Base-by-base conservation (phyloP, 164 flowering plant genomes). In the Magnolia officinalis region DNA sequence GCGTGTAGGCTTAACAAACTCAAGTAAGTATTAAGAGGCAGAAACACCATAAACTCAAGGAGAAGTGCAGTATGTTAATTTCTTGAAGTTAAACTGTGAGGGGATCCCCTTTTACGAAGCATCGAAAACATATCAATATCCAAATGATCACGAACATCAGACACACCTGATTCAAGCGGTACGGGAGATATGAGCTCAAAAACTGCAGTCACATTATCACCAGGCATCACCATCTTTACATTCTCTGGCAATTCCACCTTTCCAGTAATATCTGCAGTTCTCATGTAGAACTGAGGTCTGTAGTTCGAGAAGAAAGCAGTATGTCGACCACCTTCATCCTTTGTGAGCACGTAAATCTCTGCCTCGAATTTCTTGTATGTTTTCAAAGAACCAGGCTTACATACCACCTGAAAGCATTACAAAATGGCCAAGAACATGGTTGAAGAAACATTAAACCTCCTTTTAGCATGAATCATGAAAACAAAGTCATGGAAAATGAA, bases 151-250 rank as follows among this genome's bases (percentile, higher is more conserved):
- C 3, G 2, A 21, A 20, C 24, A 64, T 64, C 21, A 9, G 71
- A 67, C 50, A 31, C 11, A 92, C 99, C 99, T 87, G 92, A 72
- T 79, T 96, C 97, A 76, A 96, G 93, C 63, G 98, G 97, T 76
- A 94, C 94, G 5, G 98, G 79, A 67, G 79, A 80, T 71, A 93
- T 92, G 76, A 96, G 85, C 88, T 94, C 98, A 82, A 96, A 94
- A 78, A 74, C 80, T 69, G 98, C 98, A 74, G 97, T 93, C 45
- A 96, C 97, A 81, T 96, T 94, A 82, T 96, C 99, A 70, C 99
- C 99, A 74, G 98, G 99, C 96, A 96, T 89, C 75, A 96, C 99
- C 99, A 96, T 96, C 95, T 93, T 93, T n/a, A 94, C 92, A 82
- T 83, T 83, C 82, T 90, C 98, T 37, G 98, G 98, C 84, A 94